Evolutionary conservation across 306 rosid species (phyloP), one percentile per base, ranked within the genome.

Genomic region (Trifolium subterraneum): DNA sequence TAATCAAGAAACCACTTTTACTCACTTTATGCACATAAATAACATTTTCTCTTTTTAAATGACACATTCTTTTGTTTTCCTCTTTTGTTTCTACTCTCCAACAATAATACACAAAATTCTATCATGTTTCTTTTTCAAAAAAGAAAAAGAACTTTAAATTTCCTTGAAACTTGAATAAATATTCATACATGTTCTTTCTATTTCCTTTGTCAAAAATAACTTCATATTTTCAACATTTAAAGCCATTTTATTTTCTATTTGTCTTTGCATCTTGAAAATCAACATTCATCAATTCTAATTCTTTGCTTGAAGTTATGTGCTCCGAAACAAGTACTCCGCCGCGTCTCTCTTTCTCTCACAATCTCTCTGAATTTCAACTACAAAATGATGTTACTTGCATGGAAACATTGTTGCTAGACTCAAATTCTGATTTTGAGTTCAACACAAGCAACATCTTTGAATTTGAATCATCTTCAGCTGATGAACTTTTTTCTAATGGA

Each of bases 401-500:
- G 19, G 92, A 89, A 78, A 16, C 86, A 7, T 56, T 83, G 44
- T 75, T 88, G 19, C 27, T 81, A 79, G 97, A 82, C 76, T 68
- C 89, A 63, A 86, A 85, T 75, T 72, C 90, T 75, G 98, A 92
- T 0, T 94, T 92, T 64, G 96, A 90, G 82, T 94, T 94, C 85
- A 81, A 67, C 83, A 75, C 83, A 50, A 81, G 82, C 42, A 59
- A 78, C 60, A 59, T 66, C 55, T 66, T 75, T 61, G 85, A 65
- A 27, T 78, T 78, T 68, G 84, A 84, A 48, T 77, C 90, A 69
- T 86, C 90, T 56, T 83, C 90, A 1, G 97, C 99, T 16, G 99
- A 92, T 83, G 97, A 94, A 73, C 93, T 94, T 59, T 94, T 94
- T 80, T 88, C 87, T 8, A 86, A 92, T 81, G 99, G 97, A 0